Base-by-base conservation (phyloP, 495 filamentous ascomycete species). In the Neurospora sublineolata region DNA sequence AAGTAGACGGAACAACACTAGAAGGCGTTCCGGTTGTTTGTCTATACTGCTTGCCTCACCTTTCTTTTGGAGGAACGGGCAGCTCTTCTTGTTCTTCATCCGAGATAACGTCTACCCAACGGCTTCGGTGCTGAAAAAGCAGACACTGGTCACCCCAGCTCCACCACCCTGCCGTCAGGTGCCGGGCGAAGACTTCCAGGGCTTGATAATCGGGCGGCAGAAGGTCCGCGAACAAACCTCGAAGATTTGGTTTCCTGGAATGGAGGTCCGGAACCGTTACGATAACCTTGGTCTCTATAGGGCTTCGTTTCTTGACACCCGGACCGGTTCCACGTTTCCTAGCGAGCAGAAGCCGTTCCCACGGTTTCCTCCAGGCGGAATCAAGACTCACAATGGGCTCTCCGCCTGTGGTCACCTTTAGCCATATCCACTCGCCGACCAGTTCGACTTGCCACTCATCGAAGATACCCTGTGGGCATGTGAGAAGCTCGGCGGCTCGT, bases 381-480 rank as follows among this genome's bases (percentile, higher is more conserved):
- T 91, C 86, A 4, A 96, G n/a, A n/a, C 82, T 78, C 33, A 86
- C 86, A 18, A 97, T 83, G 0, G 93, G 90, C 73, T 92, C 86
- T 0, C 95, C 95, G 0, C 80, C 68, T 0, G 76, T 77, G 0
- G 95, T 97, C 11, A 88, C 87, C 79, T 99, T 99, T 41, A 97
- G 74, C 95, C 95, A 99, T 0, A 91, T 81, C 94, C 94, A 98
- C 83, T 97, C 93, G 68, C 94, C 94, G 18, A 85, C 79, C 27
- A 89, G 75, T 58, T 85, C 79, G 1, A 97, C 83, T 3, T 87
- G 89, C 83, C 91, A 92, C 46, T 81, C 78, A 9, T 78, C 79
- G 39, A 97, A 90, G 7, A 92, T 67, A 5, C 68, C 84, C 7
- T 71, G 75, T 7, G 83, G 79, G 4, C 83, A 79, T 3, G 85